Evolutionary conservation across 306 rosid genomes (phyloP).

Genomic region (Abrus pulchellus): DNA sequence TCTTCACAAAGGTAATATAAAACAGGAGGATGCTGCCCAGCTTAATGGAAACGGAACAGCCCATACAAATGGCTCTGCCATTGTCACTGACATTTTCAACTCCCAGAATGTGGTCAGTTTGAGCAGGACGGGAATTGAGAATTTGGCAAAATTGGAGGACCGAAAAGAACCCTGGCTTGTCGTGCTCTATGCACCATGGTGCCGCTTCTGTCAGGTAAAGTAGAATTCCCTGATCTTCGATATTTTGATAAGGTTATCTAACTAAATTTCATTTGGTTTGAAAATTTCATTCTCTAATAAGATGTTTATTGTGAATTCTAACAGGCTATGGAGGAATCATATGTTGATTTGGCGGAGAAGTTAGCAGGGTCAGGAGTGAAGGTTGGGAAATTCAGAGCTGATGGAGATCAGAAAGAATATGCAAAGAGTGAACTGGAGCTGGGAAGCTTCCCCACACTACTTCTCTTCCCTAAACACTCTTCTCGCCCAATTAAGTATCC

Average conservation of each 20-base stretch:
- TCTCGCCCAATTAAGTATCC: conserved; percentile 83
- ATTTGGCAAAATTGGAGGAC: conserved; percentile 70
- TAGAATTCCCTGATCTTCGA: not conserved
- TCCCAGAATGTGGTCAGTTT: conserved; percentile 72
- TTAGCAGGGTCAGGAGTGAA: conserved; percentile 86
- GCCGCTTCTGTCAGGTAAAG: conserved; percentile 91
- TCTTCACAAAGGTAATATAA: conserved; percentile 94
- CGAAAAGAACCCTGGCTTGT: conserved; percentile 90
- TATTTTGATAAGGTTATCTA: conserved; percentile 9
- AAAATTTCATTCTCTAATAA: conserved; percentile 6
- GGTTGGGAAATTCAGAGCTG: conserved; percentile 96
- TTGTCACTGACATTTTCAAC: conserved; percentile 69
- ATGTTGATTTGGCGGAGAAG: conserved; percentile 78
- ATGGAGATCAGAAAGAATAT: conserved; percentile 87
- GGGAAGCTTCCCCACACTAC: conserved; percentile 91
- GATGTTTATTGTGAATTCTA: conserved; percentile 24
- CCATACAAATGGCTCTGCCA: conserved; percentile 54
- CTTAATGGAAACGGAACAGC: conserved; percentile 59
- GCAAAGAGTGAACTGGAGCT: conserved; percentile 79
- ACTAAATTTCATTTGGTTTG: not conserved
- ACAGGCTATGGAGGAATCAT: conserved; percentile 92
- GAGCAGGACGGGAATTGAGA: conserved; percentile 85
- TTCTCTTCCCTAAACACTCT: conserved; percentile 89
- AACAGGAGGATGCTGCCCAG: conserved; percentile 62
- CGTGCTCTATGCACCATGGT: conserved; percentile 99